phyloP scores from a whole-genome alignment of 2,329 filamentous ascomycete species.

The Clarireedia homoeocarpa region DNA sequence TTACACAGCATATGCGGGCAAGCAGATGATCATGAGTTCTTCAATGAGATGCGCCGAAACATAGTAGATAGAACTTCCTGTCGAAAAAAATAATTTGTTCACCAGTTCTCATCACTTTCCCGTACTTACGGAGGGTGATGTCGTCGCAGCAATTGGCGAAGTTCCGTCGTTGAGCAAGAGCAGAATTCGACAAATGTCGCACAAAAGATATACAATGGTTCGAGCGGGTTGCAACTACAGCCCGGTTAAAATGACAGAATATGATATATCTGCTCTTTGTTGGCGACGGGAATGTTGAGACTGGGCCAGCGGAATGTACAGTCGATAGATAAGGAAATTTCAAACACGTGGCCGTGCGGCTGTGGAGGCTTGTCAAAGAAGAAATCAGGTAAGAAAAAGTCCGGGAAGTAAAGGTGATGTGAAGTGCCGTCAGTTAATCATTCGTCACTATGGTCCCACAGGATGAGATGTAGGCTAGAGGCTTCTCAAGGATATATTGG shows the following conservation, averaged over 20 bases:
- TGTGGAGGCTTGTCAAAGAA: background rate
- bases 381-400: background rate
- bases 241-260: background rate
- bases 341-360: background rate
- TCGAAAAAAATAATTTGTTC: background rate
- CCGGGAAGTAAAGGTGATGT: no score
- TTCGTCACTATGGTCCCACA: no score
- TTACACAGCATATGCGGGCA: background rate
- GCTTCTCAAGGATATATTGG: no score
- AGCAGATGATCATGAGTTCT: background rate
- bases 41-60: background rate
- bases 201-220: background rate
- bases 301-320: background rate
- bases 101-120: background rate
- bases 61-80: background rate
- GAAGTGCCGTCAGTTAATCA: no score
- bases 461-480: no score
- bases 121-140: background rate
- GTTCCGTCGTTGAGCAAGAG: background rate
- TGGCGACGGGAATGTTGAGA: background rate
- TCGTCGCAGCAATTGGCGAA: background rate
- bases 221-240: background rate
- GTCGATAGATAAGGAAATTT: background rate
- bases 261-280: background rate
- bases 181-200: background rate